Conservation (phyloP, 2,329 filamentous ascomycete species). For the Malbranchea zuffiana region DNA sequence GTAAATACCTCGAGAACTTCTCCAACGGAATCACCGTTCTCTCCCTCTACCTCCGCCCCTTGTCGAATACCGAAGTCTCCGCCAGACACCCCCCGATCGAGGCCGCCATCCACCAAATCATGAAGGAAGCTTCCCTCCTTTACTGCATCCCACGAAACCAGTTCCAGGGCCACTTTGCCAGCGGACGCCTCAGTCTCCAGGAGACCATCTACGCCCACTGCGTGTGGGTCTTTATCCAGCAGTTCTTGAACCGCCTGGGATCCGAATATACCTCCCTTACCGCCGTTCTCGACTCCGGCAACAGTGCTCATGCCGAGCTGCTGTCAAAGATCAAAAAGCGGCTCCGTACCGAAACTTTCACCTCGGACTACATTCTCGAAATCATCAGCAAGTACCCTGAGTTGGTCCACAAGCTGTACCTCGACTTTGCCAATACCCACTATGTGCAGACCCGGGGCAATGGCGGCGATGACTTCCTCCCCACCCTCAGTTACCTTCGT, state of each 20-base stretch:
- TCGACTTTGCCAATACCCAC: constrained; percentile 83
- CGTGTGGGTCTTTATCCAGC: constrained; percentile 93
- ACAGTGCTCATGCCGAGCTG: constrained; percentile 75
- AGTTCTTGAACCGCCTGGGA: constrained; percentile 90
- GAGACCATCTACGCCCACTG: constrained; percentile 97
- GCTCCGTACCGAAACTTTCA: constrained; percentile 92
- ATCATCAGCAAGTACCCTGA: constrained; percentile 87
- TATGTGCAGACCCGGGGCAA: constrained; percentile 54
- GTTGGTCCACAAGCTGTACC: constrained; percentile 76
- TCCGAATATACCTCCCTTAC: constrained; percentile 84
- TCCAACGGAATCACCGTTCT: constrained; percentile 97
- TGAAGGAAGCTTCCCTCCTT: constrained; percentile 91
- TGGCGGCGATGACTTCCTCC: constrained; percentile 57
- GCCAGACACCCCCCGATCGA: constrained; percentile 67
- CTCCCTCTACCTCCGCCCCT: constrained; percentile 81
- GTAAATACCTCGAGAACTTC: constrained; percentile 98
- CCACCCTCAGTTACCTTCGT: constrained; percentile 56
- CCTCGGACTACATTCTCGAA: constrained; percentile 92
- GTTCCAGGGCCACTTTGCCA: constrained; percentile 80
- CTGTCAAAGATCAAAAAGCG: constrained; percentile 92
- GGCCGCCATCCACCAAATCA: constrained; percentile 94
- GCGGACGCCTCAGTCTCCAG: constrained; percentile 77
- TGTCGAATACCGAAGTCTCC: constrained; percentile 46
- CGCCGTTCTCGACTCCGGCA: constrained; percentile 66
- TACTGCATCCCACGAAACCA: constrained; percentile 98